Evolutionary conservation across 2,329 filamentous ascomycete species (phyloP), one percentile per base, ranked within the genome.

Genomic region (Fusarium sp.): DNA sequence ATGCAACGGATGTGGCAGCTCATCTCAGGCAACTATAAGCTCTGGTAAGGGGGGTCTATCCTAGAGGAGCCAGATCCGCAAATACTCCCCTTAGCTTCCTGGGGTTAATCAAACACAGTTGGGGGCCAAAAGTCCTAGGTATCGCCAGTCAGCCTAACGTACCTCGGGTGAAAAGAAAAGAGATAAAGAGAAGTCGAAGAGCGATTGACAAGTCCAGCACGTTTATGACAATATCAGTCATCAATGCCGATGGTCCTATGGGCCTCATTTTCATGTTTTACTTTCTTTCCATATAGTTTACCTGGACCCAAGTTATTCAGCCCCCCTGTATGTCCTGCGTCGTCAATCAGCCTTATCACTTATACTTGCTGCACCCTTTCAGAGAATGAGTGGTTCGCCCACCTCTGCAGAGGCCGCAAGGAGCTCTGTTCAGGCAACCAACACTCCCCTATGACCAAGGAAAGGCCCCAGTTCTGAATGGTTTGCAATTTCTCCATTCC

Each of bases 401-500:
- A 53, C 26, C 16, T 31, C 33, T 53, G 28, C n/a, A 67, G 66
- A 68, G 47, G 56, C 65, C 56, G 45, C 50, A 50, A n/a, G n/a
- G n/a, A 26, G 31, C 39, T 45, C n/a, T 42, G 26, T 24, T 44
- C 47, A 70, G 67, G 65, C 66, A 70, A 45, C 41, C 42, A 22
- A 22, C 35, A 38, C 31, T 24, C 10, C 38, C 59, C 42, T 48
- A 61, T 71, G 62, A 62, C 41, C 62, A 55, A 53, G 53, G 56
- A 30, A 71, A 42, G 41, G 35, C 31, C 69, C 69, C 59, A 58
- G 58, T 53, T 28, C 26, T 50, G 39, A n/a, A 47, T 59, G 36
- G 31, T 47, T 67, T 57, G 41, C 58, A 51, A 39, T 56, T 71
- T 45, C 48, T 33, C 58, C 67, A 55, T 71, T 61, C 47, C 55